Base-by-base conservation (phyloP, 768 basidiomycete genomes). In the Hericium erinaceus region DNA sequence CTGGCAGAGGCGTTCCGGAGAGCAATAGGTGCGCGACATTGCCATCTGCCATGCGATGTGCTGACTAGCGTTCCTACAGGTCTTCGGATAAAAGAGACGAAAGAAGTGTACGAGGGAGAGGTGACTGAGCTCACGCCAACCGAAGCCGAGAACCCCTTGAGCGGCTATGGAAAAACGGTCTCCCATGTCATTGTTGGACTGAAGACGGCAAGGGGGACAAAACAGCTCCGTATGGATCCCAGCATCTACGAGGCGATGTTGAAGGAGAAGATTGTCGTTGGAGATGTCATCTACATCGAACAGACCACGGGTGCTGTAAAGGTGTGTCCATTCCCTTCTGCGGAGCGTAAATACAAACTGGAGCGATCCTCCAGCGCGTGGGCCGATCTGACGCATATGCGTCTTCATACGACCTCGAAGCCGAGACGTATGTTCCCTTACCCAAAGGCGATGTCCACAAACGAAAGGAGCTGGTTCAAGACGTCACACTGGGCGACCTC, bases 31-130 rank as follows among this genome's bases (percentile, higher is more conserved):
- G 67, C 68, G 88, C 77, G 65, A 39, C 28, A 8, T 51, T 16
- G 26, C 13, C 20, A 7, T 51, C 49, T 12, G 26, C 11, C n/a
- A 2, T 13, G 6, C 11, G 16, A 10, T 39, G 3, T 59, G 24
- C 55, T 61, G 28, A 38, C 24, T 51, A 9, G 52, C 50, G 13
- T 54, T 18, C 2, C 15, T 40, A 12, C 68, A 95, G 95, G 95
- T 50, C 80, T 98, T 39, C 84, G 95, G 69, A 97, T 98, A 77
- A 98, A 98, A 72, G 97, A 98, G 73, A 98, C 95, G 6, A 98
- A 99, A 69, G 93, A 97, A 67, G 94, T 98, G 7, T 98, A 95
- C 71, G 95, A 98, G 70, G 95, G 97, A 59, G 95, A 99, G 73
- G 90, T 99, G 16, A 98, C 95, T 9, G 95, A 98, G 67, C 74